A percentile compares a stretch with the other conserved stretches of the same genome.
These are phyloP conservation scores for Monascus ruber DNA, from an alignment of 2,329 filamentous ascomycete genomes.

Conservation along the genomic window DNA sequence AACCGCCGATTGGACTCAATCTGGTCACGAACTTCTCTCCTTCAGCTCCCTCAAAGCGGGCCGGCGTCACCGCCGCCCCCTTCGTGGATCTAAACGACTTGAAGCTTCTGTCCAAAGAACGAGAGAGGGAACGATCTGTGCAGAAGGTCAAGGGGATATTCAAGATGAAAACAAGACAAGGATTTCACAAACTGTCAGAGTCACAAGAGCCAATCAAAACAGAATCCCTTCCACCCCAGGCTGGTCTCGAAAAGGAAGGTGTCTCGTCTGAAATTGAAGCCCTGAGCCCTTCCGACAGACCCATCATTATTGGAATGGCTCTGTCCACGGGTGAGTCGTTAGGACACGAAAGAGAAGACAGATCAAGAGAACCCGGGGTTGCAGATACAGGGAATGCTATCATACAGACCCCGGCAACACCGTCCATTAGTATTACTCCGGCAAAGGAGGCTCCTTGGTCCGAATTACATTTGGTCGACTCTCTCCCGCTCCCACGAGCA, in stretches of 20 bases:
- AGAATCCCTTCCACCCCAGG: too few species aligned
- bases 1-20: constrained; percentile 28
- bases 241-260: too few species aligned
- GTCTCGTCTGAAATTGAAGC: constrained; percentile 7
- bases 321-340: constrained; percentile 24
- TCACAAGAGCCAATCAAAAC: not conserved
- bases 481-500: constrained; percentile 16
- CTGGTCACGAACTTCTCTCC: constrained; percentile 31
- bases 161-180: constrained; percentile 10
- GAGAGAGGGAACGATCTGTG: constrained; percentile 20
- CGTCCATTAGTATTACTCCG: constrained; percentile 36
- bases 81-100: constrained; percentile 30
- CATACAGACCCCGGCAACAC: constrained; percentile 29
- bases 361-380: constrained; percentile 16
- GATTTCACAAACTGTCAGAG: constrained; percentile 13
- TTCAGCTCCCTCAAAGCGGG: constrained; percentile 5
- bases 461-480: constrained; percentile 10
- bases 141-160: constrained; percentile 12
- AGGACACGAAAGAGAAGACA: constrained; percentile 7
- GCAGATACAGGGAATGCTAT: constrained; percentile 6
- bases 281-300: constrained; percentile 34
- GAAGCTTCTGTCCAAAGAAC: constrained; percentile 21
- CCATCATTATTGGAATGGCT: constrained; percentile 36
- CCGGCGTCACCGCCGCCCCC: constrained; percentile 5
- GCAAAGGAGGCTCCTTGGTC: constrained; percentile 31